Evolutionary conservation across 2,329 filamentous ascomycete species (phyloP), one percentile per base, ranked within the genome.

Genomic region (Colletotrichum aenigma): DNA sequence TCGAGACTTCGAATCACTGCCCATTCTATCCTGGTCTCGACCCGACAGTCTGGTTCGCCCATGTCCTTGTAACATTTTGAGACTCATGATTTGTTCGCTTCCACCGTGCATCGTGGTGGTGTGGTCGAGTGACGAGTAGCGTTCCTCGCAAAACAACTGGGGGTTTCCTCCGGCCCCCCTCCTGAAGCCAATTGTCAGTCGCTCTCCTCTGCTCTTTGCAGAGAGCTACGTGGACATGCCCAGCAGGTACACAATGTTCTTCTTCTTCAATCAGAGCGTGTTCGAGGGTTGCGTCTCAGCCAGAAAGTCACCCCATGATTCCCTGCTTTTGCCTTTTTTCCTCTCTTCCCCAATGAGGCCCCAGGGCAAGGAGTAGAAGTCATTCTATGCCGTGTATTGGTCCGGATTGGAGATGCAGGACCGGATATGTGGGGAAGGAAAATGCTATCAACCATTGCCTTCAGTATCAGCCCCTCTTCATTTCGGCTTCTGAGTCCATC

Each of bases 241-340:
- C 55, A 48, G 30, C 10, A 61, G 67, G 67, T 70, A 64, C 60
- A 66, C n/a, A 65, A 38, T 56, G 28, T 68, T 65, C 64, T 36
- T 64, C 43, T 36, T 55, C 4, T 26, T 68, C 70, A 73, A 69
- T 65, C 34, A 64, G 38, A 60, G 30, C 70, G 56, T 60, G 73
- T 43, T 60, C 56, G 58, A 68, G 70, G 70, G 43, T 73, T 75
- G 36, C 48, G 56, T 60, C 58, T 55, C 65, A 61, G 70, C 34
- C 21, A 52, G 24, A 76, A 68, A 70, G 32, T 73, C 74, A 69
- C 64, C 64, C 74, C 74, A 74, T 76, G 15, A 34, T 74, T 34
- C 48, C 66, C 36, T 26, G 64, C 65, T 69, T 55, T 69, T 43
- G 7, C 38, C 36, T 26, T 28, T 67, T 67, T 52, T 52, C 6